Percentiles rank a stretch among this genome's conserved stretches.
Evolutionary conservation across 345 rosid species (phyloP).

Genomic region (Arabis alpina): DNA sequence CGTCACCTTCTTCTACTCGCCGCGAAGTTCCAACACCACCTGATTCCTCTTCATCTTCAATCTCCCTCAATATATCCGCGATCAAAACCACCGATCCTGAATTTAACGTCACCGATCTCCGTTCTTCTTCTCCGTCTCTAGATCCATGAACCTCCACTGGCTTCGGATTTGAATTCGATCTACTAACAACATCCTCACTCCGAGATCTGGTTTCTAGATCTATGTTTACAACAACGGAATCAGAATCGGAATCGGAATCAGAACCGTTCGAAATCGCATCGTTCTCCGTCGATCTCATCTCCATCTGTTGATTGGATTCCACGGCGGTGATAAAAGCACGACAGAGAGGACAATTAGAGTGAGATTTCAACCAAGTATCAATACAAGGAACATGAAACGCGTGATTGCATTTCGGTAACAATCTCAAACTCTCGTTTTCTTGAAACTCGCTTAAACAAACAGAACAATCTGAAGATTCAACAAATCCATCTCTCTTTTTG

Average conservation of each 20-base stretch:
- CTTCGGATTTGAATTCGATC: conserved; percentile 10
- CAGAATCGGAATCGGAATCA: conserved; percentile 33
- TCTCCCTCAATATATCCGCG: conserved; percentile 50
- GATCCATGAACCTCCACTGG: not conserved
- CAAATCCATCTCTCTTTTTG: conserved; percentile 57
- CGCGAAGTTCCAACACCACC: conserved; percentile 35
- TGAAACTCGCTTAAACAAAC: conserved; percentile 77
- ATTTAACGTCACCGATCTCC: conserved; percentile 60
- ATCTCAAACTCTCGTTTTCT: conserved; percentile 67
- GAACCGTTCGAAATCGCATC: not conserved
- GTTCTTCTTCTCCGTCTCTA: conserved; percentile 28
- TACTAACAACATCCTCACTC: conserved; percentile 36
- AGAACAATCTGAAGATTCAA: conserved; percentile 77
- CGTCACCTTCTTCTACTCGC: conserved; percentile 27
- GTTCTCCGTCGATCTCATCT: not conserved
- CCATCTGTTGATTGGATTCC: not conserved
- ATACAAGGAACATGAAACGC: conserved; percentile 86
- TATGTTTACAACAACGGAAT: conserved; percentile 48
- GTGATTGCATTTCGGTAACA: conserved; percentile 78
- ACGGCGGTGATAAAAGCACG: conserved; percentile 45
- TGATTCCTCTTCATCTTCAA: conserved; percentile 47
- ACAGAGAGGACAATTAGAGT: conserved; percentile 88
- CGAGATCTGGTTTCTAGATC: conserved; percentile 45
- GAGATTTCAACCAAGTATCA: conserved; percentile 86
- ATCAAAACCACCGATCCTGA: conserved; percentile 45